These are phyloP conservation scores for Pichia sp. DNA, from an alignment of 1,139 yeast species.

Conservation along the genomic window DNA sequence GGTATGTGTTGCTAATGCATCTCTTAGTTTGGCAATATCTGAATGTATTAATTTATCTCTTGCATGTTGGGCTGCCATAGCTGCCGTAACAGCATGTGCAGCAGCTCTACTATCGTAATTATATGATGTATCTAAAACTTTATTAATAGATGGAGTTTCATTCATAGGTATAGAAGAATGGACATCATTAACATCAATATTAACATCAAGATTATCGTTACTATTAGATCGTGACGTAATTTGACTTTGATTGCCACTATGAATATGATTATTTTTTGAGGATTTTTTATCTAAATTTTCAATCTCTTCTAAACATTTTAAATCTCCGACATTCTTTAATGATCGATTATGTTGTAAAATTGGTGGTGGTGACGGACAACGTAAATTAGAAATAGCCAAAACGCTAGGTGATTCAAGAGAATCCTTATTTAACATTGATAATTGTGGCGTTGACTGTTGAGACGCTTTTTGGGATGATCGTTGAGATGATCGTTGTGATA, in stretches of 20 bases:
- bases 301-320: neutral
- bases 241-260: no score
- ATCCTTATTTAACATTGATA: slow-evolving; percentile 8
- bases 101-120: slow-evolving; percentile 27
- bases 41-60: slow-evolving; percentile 21
- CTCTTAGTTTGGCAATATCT: slow-evolving; percentile 6
- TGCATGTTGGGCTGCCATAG: slow-evolving; percentile 32
- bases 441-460: no score
- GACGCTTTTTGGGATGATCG: no score
- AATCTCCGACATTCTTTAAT: slow-evolving; percentile 1
- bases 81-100: slow-evolving; percentile 31
- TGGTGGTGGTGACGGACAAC: slow-evolving; percentile 69
- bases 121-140: slow-evolving; percentile 4
- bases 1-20: neutral
- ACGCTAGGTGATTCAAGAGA: slow-evolving; percentile 30
- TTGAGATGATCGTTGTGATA: no score
- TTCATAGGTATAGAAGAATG: neutral
- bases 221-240: neutral
- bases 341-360: slow-evolving; percentile 38
- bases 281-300: no score
- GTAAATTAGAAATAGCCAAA: slow-evolving; percentile 49
- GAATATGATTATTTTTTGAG: no score
- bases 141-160: slow-evolving; percentile 7
- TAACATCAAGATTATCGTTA: neutral
- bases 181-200: neutral